Base-by-base conservation (phyloP, 257 asterid genomes). In the Scutellaria galericulata region DNA sequence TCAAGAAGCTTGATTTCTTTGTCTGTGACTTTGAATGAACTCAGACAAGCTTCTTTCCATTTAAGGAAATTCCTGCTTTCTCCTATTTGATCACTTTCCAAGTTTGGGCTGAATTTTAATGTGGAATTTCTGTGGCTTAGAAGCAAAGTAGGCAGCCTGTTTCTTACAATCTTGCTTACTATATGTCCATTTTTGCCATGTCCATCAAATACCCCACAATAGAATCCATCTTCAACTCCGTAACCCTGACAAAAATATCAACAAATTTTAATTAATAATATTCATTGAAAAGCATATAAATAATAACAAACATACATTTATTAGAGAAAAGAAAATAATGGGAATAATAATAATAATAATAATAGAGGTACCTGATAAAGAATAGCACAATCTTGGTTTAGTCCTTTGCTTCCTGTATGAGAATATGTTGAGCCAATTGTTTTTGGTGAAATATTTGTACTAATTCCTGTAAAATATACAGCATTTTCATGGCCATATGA, bases 191-290 rank as follows among this genome's bases (percentile, higher is more conserved):
- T 82, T 46, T 72, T 40, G 0, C 98, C 98, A 83, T 93, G 97
- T 41, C 98, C 98, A 75, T 93, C 98, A 71, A 90, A 93, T 7
- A 93, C 91, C 18, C 84, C 97, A 59, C 90, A 64, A 2, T 89
- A 73, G 3, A 42, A 82, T 76, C 97, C 96, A 66, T 85, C 85
- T 69, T 86, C 92, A 31, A 75, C 76, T 48, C 93, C 97, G 66
- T 86, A 93, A 2, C 96, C 93, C 98, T 90, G 77, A 56, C 27
- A 72, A 5, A 66, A 18, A 18, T 18, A 18, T 18, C 18, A 18
- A 18, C 18, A 18, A 18, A 18, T 18, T 18, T 18, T 5, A 7
- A 27, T 40, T 3, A 27, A 55, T 44, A 45, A 1, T 59, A 18
- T 6, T 31, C 31, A n/a, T 56, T 56, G 45, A 57, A 71, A 44